These are phyloP conservation scores for Amphicarpaea edgeworthii DNA, from an alignment of 306 rosid species.

Conservation along the genomic window DNA sequence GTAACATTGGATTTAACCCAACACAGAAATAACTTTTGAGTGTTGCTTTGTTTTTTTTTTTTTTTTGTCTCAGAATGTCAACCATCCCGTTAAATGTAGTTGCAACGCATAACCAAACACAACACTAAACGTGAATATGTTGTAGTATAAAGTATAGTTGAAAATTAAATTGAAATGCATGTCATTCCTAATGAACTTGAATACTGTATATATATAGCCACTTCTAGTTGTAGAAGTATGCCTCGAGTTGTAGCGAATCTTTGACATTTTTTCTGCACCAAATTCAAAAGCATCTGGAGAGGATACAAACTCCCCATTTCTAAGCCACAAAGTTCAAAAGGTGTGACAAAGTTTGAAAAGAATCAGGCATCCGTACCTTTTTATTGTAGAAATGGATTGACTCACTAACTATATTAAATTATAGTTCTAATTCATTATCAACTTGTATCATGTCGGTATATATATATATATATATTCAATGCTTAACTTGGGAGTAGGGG, in stretches of 20 bases:
- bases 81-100: no score
- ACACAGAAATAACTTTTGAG: no score
- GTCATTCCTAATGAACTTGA: no score
- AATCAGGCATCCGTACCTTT: not conserved
- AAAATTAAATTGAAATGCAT: no score
- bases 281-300: not conserved
- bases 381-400: slow-evolving; percentile 22
- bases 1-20: no score
- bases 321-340: not conserved
- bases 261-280: not conserved
- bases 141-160: no score
- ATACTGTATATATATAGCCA: not conserved
- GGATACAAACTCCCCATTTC: not conserved
- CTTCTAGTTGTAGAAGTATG: not conserved
- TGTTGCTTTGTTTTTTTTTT: no score
- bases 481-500: slow-evolving; percentile 9
- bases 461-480: not conserved
- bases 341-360: not conserved
- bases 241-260: slow-evolving; percentile 10
- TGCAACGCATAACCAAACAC: no score
- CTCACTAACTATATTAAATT: not conserved
- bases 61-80: no score
- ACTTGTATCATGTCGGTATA: slow-evolving; percentile 11
- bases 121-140: not conserved
- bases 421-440: slow-evolving; percentile 1